Conservation (phyloP, 306 rosid species). For the Cucurbita pepo region DNA sequence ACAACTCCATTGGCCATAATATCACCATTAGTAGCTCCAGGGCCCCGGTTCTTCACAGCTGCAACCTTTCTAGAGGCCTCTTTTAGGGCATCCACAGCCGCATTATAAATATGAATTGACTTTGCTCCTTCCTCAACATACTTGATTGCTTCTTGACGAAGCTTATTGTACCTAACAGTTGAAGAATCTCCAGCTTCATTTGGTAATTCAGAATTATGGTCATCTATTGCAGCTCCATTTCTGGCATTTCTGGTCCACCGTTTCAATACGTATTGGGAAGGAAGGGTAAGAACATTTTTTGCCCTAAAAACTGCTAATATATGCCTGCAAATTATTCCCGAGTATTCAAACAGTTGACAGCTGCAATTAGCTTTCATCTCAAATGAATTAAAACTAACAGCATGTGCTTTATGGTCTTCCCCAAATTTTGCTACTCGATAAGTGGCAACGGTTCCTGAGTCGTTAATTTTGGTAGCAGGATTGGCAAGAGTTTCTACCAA, state of each 20-base stretch:
- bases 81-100: constrained; percentile 70
- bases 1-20: constrained; percentile 38
- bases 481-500: constrained; percentile 83
- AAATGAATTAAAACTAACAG: constrained; percentile 44
- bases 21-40: constrained; percentile 26
- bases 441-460: constrained; percentile 58
- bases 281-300: constrained; percentile 74
- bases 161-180: constrained; percentile 49
- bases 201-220: constrained; percentile 29
- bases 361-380: constrained; percentile 79
- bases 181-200: constrained; percentile 36
- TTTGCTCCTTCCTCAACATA: constrained; percentile 90
- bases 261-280: constrained; percentile 60
- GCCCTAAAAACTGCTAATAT: constrained; percentile 68
- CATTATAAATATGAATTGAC: constrained; percentile 60
- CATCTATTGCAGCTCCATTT: constrained; percentile 40
- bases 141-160: constrained; percentile 76
- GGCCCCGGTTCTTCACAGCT: constrained; percentile 27
- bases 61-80: constrained; percentile 69
- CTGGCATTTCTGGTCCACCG: constrained; percentile 86
- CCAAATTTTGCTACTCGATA: constrained; percentile 79
- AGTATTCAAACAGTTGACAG: constrained; percentile 78
- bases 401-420: constrained; percentile 52
- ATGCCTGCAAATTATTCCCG: constrained; percentile 82
- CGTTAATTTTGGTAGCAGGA: constrained; percentile 68